Percentiles rank a stretch among this genome's conserved stretches.
Conservation (phyloP, 1,284 basidiomycete species). For the Vanrija sp. region DNA sequence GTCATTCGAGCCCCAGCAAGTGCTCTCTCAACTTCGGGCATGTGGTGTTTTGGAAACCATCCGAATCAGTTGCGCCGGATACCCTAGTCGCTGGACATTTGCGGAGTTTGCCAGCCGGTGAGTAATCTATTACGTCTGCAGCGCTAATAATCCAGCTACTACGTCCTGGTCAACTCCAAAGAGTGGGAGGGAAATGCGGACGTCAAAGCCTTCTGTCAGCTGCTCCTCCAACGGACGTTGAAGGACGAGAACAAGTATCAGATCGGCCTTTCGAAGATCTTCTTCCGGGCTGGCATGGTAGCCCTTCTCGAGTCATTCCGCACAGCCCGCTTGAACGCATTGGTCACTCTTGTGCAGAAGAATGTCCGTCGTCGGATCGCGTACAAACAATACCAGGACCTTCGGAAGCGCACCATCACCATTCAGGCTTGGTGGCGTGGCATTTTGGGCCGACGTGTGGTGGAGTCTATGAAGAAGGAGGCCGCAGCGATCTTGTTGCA, state of each 20-base stretch:
- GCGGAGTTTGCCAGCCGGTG: constrained; percentile 98
- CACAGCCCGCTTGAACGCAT: constrained; percentile 76
- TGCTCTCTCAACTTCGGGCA: constrained; percentile 89
- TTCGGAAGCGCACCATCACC: constrained; percentile 70
- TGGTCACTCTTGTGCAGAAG: constrained; percentile 96
- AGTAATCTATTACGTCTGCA: constrained; percentile 25
- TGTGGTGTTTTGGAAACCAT: constrained; percentile 99
- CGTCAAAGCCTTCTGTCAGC: constrained; percentile 73
- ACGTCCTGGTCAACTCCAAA: constrained; percentile 86
- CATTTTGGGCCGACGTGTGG: constrained; percentile 68
- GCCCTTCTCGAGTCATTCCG: constrained; percentile 92
- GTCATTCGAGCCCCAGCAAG: constrained; percentile 95
- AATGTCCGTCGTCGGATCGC: constrained; percentile 85
- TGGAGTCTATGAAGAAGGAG: constrained; percentile 67
- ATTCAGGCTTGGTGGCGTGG: constrained; percentile 95
- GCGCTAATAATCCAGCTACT: constrained; percentile 62
- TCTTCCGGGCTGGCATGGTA: constrained; percentile 98
- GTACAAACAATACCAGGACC: constrained; percentile 70
- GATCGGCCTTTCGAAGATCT: constrained; percentile 94
- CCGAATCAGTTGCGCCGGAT: constrained; percentile 96
- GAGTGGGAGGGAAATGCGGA: constrained; percentile 73
- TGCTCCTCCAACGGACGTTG: constrained; percentile 81
- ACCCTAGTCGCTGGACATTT: constrained; percentile 98
- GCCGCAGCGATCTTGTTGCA: constrained; percentile 76
- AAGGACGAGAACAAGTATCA: constrained; percentile 96